Base-by-base conservation (phyloP, 1,284 basidiomycete species). In the Tremellales sp. region DNA sequence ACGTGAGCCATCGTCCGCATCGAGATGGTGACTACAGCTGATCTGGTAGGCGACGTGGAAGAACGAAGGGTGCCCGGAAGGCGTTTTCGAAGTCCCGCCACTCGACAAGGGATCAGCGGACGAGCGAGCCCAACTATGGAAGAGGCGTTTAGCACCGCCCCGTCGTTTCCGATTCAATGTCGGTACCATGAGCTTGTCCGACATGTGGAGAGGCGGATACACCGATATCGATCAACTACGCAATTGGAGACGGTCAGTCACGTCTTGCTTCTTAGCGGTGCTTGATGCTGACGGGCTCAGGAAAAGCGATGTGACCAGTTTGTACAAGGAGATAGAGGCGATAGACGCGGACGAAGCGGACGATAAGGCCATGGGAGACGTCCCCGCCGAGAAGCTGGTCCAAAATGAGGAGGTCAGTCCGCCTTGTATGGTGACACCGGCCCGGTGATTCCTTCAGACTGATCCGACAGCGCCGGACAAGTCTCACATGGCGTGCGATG, bases 21-120 rank as follows among this genome's bases (percentile, higher is more conserved):
- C 26, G 2, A 12, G 23, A 25, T 40, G 25, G 25, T 23, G 7
- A 8, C 29, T 22, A 27, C 13, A 12, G 37, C 45, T 49, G 33
- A 48, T 15, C 21, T 43, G 44, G 25, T 41, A 72, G 69, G 70
- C 68, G 2, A 54, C 61, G 56, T 72, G 70, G 70, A 72, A 72
- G 51, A 72, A 70, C 49, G 67, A 70, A 13, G 58, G 55, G 1
- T 71, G 70, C 49, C 66, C 66, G 1, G 68, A 70, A 49, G 40
- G 48, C 3, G 56, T 61, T 15, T 72, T 70, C 53, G 65, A 68
- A 40, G 52, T 68, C 17, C 58, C 59, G 0, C 62, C 67, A 1
- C 43, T 68, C 12, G 53, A 58, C 21, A 23, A 51, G 0, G 37
- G 43, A 1, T 56, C 57, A 1, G 57, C 54, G 12, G 40, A 45